Conservation (phyloP, 2,329 filamentous ascomycete genomes). For the Penicillium sp. region DNA sequence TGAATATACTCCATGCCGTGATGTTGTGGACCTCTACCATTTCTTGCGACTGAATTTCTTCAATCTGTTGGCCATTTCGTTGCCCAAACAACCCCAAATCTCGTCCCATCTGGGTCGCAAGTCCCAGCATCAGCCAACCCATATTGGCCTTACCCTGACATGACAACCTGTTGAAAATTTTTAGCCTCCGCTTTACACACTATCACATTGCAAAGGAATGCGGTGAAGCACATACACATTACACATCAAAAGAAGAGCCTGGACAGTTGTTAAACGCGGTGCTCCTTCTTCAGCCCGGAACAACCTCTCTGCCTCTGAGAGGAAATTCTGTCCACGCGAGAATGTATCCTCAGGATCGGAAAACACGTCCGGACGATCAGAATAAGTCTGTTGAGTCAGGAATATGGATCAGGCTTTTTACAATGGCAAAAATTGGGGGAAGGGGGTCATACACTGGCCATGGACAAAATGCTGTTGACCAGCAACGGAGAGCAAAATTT, state of each 20-base stretch:
- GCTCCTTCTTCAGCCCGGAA: slow-evolving; percentile 38
- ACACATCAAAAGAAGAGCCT: slow-evolving; percentile 38
- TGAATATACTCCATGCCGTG: slow-evolving; percentile 34
- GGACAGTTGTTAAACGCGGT: slow-evolving; percentile 35
- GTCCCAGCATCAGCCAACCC: slow-evolving; percentile 34
- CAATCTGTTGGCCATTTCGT: slow-evolving; percentile 5
- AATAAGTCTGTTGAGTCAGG: slow-evolving; percentile 31
- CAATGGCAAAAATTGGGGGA: not conserved
- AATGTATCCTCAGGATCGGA: slow-evolving; percentile 27
- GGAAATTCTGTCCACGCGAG: slow-evolving; percentile 36
- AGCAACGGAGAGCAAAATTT: slow-evolving; percentile 80
- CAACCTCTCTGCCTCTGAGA: slow-evolving; percentile 36
- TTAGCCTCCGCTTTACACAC: slow-evolving; percentile 14
- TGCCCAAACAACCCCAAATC: slow-evolving; percentile 31
- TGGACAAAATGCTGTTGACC: slow-evolving; percentile 82
- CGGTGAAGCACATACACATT: slow-evolving; percentile 26
- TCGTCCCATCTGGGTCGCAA: slow-evolving; percentile 33
- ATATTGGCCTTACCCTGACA: slow-evolving; percentile 27
- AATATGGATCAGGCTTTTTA: not conserved
- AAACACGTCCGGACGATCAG: slow-evolving; percentile 35
- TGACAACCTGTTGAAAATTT: slow-evolving; percentile 21
- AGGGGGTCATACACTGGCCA: slow-evolving; percentile 36
- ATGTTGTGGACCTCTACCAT: slow-evolving; percentile 23
- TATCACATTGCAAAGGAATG: not conserved
- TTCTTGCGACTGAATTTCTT: slow-evolving; percentile 11